Evolutionary conservation across 352 stramenopile species (phyloP).

Genomic region (Phytophthora rubi): DNA sequence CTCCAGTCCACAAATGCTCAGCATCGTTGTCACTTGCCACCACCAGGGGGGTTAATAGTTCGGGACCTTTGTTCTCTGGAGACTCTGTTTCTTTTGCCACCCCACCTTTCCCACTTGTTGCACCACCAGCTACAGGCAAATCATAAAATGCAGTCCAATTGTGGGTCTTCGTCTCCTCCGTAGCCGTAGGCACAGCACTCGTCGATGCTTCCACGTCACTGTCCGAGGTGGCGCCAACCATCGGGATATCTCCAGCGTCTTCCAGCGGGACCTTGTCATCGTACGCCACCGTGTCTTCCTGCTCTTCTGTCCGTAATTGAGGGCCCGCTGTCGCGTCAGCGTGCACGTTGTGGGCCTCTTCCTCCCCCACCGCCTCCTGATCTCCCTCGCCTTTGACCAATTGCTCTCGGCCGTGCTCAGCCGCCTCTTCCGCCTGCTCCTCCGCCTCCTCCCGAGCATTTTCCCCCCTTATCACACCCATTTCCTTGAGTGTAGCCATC

Average conservation of each 20-base stretch:
- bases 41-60: conserved; percentile 9
- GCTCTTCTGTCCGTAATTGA: conserved; percentile 11
- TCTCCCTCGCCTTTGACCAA: conserved; percentile 27
- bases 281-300: conserved; percentile 30
- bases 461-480: conserved; percentile 15
- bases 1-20: conserved; percentile 28
- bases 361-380: conserved; percentile 25
- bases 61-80: conserved; percentile 14
- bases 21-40: not conserved
- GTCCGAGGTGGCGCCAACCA: conserved; percentile 21
- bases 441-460: conserved; percentile 14
- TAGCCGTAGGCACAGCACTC: not conserved
- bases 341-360: conserved; percentile 26
- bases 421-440: conserved; percentile 21
- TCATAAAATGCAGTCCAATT: conserved; percentile 27
- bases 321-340: conserved; percentile 22
- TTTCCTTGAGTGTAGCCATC: conserved; percentile 21
- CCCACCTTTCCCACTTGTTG: not conserved
- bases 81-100: not conserved
- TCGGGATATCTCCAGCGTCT: conserved; percentile 25
- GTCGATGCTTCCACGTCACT: conserved; percentile 9
- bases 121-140: conserved; percentile 20
- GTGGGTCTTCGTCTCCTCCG: conserved; percentile 11
- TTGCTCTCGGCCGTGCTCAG: conserved; percentile 23
- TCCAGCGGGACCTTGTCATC: conserved; percentile 34